phyloP scores from a whole-genome alignment of 306 rosid species.

The Quillaja saponaria region DNA sequence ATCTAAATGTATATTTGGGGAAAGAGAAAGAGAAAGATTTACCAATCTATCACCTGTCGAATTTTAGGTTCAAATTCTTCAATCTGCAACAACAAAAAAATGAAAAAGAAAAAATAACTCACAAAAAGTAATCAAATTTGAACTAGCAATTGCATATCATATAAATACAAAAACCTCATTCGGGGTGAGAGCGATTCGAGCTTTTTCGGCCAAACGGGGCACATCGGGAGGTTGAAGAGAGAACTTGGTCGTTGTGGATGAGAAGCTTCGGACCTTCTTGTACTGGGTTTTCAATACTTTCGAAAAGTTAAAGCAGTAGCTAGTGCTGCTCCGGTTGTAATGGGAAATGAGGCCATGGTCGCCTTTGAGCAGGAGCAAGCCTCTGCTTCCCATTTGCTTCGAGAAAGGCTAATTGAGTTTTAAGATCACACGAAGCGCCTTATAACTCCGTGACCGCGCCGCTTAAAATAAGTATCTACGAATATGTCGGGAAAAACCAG shows the following conservation, averaged over 20 bases:
- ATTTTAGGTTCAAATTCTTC: constrained; percentile 55
- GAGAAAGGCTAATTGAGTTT: too few species aligned
- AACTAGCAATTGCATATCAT: not conserved
- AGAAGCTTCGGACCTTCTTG: constrained; percentile 27
- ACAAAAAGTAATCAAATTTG: not conserved
- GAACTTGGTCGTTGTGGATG: constrained; percentile 14
- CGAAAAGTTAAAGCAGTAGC: not conserved
- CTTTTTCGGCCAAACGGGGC: constrained; percentile 46
- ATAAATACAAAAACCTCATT: constrained; percentile 27
- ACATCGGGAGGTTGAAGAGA: constrained; percentile 52
- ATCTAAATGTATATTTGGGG: too few species aligned
- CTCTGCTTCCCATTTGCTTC: constrained; percentile 38
- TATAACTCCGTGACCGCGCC: too few species aligned
- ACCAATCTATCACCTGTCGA: constrained; percentile 52
- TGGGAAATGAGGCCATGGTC: constrained; percentile 5
- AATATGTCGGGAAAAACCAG: too few species aligned
- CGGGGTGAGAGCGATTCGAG: constrained; percentile 47
- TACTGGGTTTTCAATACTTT: not conserved
- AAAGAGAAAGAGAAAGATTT: too few species aligned
- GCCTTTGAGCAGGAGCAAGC: too few species aligned
- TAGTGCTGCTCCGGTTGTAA: not conserved
- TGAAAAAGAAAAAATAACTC: not conserved
- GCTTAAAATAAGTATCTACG: too few species aligned
- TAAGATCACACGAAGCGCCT: too few species aligned
- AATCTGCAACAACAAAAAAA: constrained; percentile 17